phyloP scores from a whole-genome alignment of 169 alveolate species.

The Eimeria tenella region DNA sequence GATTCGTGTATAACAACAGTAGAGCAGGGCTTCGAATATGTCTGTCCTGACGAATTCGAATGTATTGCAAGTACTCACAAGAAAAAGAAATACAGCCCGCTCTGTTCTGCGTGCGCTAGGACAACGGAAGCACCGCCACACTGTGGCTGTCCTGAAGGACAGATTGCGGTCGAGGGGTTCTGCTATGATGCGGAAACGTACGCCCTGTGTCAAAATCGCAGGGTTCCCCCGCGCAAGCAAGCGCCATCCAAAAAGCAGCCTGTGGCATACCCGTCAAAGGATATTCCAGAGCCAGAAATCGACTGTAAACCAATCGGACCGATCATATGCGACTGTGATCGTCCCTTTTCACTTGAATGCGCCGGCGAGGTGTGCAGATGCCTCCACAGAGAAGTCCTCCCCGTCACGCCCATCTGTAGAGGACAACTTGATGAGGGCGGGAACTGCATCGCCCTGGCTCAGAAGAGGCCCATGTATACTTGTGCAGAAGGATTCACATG shows the following conservation, averaged over 20 bases:
- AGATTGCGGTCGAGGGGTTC: constrained; percentile 34
- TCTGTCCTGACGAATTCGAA: constrained; percentile 51
- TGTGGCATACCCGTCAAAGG: background rate
- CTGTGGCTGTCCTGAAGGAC: constrained; percentile 68
- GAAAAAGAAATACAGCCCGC: constrained; percentile 68
- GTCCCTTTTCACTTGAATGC: constrained; percentile 25
- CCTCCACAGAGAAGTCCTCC: constrained; percentile 33
- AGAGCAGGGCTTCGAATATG: constrained; percentile 51
- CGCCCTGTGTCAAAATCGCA: constrained; percentile 22
- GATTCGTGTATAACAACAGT: constrained; percentile 31
- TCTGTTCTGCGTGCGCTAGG: constrained; percentile 66
- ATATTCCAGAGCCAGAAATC: constrained; percentile 21
- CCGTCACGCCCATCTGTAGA: constrained; percentile 63
- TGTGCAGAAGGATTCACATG: constrained; percentile 77
- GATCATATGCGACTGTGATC: constrained; percentile 19
- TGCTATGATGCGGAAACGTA: constrained; percentile 38
- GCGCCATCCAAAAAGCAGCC: constrained; percentile 34
- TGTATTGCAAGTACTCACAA: constrained; percentile 19
- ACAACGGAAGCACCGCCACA: constrained; percentile 42
- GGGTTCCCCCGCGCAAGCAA: constrained; percentile 27
- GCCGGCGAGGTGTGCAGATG: constrained; percentile 31
- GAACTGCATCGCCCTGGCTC: constrained; percentile 51
- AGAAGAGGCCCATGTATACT: constrained; percentile 19
- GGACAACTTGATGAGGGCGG: constrained; percentile 48
- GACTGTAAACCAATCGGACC: constrained; percentile 29